phyloP scores from a whole-genome alignment of 768 basidiomycete genomes.

The Agaricus blazei region DNA sequence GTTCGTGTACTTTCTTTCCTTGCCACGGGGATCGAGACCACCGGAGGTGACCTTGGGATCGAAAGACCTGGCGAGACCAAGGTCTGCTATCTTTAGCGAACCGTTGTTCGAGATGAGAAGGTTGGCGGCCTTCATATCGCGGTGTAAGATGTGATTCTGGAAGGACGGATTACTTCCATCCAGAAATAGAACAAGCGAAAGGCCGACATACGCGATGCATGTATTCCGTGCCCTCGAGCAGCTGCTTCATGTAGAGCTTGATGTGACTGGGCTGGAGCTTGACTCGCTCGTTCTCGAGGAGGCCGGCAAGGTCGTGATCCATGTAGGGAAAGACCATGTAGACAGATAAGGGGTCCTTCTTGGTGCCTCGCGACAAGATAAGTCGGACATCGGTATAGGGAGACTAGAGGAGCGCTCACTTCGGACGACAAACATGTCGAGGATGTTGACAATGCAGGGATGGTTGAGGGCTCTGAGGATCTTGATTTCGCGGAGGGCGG shows the following conservation, averaged over 20 bases:
- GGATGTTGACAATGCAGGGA: constrained; percentile 76
- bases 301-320: constrained; percentile 97
- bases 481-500: constrained; percentile 94
- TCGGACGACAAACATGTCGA: constrained; percentile 89
- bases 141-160: constrained; percentile 94
- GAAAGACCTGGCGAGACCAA: constrained; percentile 87
- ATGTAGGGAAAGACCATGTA: constrained; percentile 99
- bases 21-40: constrained; percentile 35
- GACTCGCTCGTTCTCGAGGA: constrained; percentile 89
- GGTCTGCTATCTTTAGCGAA: constrained; percentile 84
- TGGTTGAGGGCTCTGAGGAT: constrained; percentile 89
- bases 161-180: constrained; percentile 6
- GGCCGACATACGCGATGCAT: constrained; percentile 78
- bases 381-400: background rate
- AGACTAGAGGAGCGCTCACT: constrained; percentile 38
- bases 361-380: constrained; percentile 41
- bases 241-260: constrained; percentile 94
- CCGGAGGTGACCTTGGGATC: constrained; percentile 44
- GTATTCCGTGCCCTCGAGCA: constrained; percentile 94
- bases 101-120: constrained; percentile 88
- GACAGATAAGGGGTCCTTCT: constrained; percentile 72
- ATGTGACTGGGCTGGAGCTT: constrained; percentile 80
- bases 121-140: constrained; percentile 99
- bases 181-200: constrained; percentile 1
- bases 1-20: constrained; percentile 83